These are phyloP conservation scores for Termitomyces sp. DNA, from an alignment of 768 basidiomycete species.

Conservation along the genomic window DNA sequence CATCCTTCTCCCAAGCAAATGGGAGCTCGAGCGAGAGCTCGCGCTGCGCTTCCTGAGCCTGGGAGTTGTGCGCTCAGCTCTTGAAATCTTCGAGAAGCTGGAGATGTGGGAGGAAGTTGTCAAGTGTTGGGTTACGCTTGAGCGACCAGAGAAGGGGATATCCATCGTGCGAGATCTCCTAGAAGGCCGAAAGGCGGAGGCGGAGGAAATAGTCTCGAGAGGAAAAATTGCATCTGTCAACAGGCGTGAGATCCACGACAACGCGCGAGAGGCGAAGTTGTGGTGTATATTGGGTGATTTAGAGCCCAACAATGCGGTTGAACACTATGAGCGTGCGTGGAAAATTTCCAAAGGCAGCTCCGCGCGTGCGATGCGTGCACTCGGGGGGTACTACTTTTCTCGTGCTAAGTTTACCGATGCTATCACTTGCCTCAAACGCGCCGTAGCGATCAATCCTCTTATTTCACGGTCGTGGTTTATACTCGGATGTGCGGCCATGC, in stretches of 20 bases:
- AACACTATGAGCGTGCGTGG: constrained; percentile 87
- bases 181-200: constrained; percentile 80
- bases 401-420: constrained; percentile 59
- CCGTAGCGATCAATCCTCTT: constrained; percentile 86
- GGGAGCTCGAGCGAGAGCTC: constrained; percentile 92
- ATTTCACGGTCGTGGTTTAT: constrained; percentile 91
- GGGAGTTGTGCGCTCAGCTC: constrained; percentile 84
- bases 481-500: constrained; percentile 86
- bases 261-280: constrained; percentile 79
- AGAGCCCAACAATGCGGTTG: constrained; percentile 60
- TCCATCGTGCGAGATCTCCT: constrained; percentile 80
- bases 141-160: constrained; percentile 73
- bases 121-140: constrained; percentile 79
- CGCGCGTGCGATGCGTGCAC: constrained; percentile 85
- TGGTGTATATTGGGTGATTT: constrained; percentile 96
- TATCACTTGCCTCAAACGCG: constrained; percentile 60
- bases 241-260: constrained; percentile 46
- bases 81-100: constrained; percentile 89
- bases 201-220: constrained; percentile 60
- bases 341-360: constrained; percentile 72
- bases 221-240: constrained; percentile 46
- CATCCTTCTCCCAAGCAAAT: constrained; percentile 80
- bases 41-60: constrained; percentile 78
- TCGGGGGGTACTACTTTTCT: constrained; percentile 82
- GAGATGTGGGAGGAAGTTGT: constrained; percentile 99